Conservation (phyloP, 495 filamentous ascomycete genomes). For the Podospora comata region DNA sequence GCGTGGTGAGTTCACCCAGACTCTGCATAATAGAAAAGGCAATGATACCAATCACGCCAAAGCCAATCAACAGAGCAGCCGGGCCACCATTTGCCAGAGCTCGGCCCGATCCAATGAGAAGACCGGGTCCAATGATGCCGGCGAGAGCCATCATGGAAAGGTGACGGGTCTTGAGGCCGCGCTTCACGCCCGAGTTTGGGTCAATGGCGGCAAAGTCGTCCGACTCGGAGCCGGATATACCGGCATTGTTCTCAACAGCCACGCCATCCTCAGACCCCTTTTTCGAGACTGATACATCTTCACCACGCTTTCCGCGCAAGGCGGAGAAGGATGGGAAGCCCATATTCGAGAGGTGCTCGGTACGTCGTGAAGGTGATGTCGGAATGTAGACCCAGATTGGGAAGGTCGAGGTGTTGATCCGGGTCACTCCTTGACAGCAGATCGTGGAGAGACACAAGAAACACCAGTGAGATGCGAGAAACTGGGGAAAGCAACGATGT, state of each 20-base stretch:
- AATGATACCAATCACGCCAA: constrained; percentile 61
- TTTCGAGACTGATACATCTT: not conserved
- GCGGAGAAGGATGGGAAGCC: constrained; percentile 3
- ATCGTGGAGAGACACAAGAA: not conserved
- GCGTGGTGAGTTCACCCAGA: constrained; percentile 24
- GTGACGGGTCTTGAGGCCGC: constrained; percentile 64
- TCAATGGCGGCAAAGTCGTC: constrained; percentile 46
- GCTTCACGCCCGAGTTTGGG: constrained; percentile 48
- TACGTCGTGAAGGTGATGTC: too few relatives aligned
- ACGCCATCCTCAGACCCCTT: not conserved
- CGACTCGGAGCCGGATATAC: constrained; percentile 19
- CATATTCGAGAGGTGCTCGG: not conserved
- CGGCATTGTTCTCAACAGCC: constrained; percentile 5
- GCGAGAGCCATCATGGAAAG: constrained; percentile 69
- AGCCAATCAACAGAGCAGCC: constrained; percentile 61
- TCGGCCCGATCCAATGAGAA: constrained; percentile 58
- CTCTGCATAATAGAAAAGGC: constrained; percentile 54
- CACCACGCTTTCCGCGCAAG: not conserved
- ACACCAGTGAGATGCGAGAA: not conserved
- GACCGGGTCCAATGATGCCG: constrained; percentile 54
- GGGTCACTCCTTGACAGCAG: not conserved
- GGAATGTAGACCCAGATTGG: not conserved
- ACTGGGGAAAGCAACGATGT: not conserved
- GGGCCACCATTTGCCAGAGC: constrained; percentile 61
- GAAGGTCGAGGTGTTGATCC: not conserved